Conservation (phyloP, 129 eudicot species). For the Apium graveolens region DNA sequence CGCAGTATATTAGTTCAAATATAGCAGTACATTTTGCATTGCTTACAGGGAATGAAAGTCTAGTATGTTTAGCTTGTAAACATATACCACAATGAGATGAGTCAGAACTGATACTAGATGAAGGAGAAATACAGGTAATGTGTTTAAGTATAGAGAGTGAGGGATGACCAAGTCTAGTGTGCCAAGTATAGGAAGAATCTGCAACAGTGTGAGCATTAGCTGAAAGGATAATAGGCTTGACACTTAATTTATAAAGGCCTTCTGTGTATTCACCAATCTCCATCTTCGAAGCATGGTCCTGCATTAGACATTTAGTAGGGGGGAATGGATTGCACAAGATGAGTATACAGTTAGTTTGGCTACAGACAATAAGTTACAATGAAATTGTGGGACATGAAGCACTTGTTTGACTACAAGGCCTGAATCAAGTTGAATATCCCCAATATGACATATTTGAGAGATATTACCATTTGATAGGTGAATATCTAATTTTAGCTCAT, state of each 20-base stretch:
- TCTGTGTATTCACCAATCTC: not conserved
- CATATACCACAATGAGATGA: no score
- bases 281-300: not conserved
- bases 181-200: not conserved
- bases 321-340: not conserved
- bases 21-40: no score
- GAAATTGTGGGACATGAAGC: not conserved
- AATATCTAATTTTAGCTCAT: not conserved
- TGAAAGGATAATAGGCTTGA: no score
- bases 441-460: not conserved
- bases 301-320: not conserved
- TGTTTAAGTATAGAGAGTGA: no score
- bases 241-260: not conserved
- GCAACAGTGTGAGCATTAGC: no score
- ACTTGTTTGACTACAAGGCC: not conserved
- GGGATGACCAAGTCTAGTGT: no score
- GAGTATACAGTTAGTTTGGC: not conserved
- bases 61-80: no score
- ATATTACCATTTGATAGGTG: not conserved
- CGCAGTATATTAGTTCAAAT: no score
- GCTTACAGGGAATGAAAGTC: no score
- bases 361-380: not conserved
- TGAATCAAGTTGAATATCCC: rapidly evolving
- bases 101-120: no score
- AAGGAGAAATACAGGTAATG: no score